These are phyloP conservation scores for Phytopythium aichiense DNA, from an alignment of 352 stramenopile species.

Conservation along the genomic window DNA sequence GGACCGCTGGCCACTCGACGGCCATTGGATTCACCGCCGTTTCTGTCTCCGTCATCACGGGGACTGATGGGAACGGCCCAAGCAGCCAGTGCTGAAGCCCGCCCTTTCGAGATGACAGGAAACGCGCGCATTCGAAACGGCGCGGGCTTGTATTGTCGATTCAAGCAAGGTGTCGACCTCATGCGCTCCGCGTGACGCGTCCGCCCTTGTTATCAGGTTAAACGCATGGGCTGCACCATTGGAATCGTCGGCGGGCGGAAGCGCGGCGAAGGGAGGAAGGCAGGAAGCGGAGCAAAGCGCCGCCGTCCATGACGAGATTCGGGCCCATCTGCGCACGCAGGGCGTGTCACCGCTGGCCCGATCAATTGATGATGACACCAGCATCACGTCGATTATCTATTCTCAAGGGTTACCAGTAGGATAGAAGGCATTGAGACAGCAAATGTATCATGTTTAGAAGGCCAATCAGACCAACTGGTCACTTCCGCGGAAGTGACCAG, in stretches of 20 bases:
- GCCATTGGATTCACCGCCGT: not conserved
- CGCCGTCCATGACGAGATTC: constrained; percentile 4
- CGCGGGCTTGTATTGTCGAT: not conserved
- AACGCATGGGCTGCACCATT: constrained; percentile 1
- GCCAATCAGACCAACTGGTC: not conserved
- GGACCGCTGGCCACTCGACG: not conserved
- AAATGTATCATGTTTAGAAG: not conserved
- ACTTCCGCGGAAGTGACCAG: not conserved
- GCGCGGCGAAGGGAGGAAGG: not conserved
- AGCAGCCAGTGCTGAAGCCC: not conserved
- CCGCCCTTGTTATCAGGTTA: not conserved
- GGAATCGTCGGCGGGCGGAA: not conserved
- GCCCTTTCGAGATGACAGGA: too few species aligned
- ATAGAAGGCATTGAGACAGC: not conserved
- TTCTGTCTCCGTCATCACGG: not conserved
- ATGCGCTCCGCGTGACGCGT: not conserved
- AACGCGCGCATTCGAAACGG: not conserved
- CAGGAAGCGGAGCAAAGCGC: not conserved
- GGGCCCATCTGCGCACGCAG: constrained; percentile 3
- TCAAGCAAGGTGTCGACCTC: not conserved
- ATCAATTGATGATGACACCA: constrained; percentile 4
- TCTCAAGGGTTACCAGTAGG: not conserved
- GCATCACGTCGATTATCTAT: not conserved
- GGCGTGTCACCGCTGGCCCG: constrained; percentile 2
- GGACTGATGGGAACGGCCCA: not conserved